Evolutionary conservation across 805 yeast genomes (phyloP), one percentile per base, ranked within the genome.

Genomic region (Millerago galiae): DNA sequence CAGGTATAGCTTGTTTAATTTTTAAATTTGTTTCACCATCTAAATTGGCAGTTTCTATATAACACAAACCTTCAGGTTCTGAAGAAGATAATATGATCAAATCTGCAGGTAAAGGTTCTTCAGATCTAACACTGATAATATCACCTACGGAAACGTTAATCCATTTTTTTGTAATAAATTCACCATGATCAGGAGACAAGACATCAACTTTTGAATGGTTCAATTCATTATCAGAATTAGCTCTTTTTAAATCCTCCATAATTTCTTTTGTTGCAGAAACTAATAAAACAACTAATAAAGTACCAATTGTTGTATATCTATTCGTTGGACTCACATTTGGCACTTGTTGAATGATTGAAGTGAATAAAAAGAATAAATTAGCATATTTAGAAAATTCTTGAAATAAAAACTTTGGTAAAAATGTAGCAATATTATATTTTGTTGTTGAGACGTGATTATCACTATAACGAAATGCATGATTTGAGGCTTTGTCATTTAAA

Each of bases 361-460:
- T 93, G 67, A 87, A 86, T 40, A 93, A 67, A 62, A 93, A 93
- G 66, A 93, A 93, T 61, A 93, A 68, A 59, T 93, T 93, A 10
- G 99, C 97, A 60, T 93, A 95, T 63, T 91, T 93, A 48, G 96
- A 86, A 64, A 93, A 95, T 64, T 93, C 99, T 67, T 93, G 99
- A 55, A 89, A 88, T 49, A 93, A 65, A 59, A 93, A 93, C 63
- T 95, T 95, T 17, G 99, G 99, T 38, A 93, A 50, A 55, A 93
- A 93, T 0, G 99, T 95, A 18, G 93, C 95, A 45, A 80, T 64
- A 60, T 93, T 95, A 68, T 95, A 93, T 61, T 93, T 93, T 11
- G 99, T 90, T 5, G 99, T 95, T 25, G 95, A 84, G 50, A 93
- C 82, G 59, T 90, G 90, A 62, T 93, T 93, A 45, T 81, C 90